Conservation (phyloP, 495 filamentous ascomycete genomes). For the Pseudevernia furfuracea region DNA sequence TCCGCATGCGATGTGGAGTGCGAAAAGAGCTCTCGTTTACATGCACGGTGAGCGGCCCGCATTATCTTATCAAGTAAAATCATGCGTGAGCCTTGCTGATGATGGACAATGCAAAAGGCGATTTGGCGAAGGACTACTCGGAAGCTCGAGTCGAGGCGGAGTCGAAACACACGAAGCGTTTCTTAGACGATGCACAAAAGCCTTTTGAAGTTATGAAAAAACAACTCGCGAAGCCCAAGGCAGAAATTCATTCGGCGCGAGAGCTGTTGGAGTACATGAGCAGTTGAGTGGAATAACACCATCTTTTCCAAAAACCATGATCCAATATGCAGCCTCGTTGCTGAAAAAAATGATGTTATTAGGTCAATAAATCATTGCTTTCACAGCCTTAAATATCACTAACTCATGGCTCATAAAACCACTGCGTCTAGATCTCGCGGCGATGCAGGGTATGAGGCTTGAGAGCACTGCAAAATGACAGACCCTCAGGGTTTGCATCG, state of each 20-base stretch:
- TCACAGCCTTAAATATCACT: too few species aligned
- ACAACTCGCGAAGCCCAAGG: background rate
- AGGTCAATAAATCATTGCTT: too few species aligned
- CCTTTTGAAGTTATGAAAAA: background rate
- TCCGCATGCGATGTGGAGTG: slow-evolving; percentile 52
- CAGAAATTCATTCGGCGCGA: background rate
- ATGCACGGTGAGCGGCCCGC: slow-evolving; percentile 41
- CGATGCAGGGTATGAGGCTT: too few species aligned
- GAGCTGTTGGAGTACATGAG: slow-evolving; percentile 7
- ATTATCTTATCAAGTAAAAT: background rate
- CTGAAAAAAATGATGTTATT: too few species aligned
- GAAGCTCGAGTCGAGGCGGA: background rate
- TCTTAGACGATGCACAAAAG: background rate
- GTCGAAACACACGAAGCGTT: background rate
- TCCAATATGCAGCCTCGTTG: background rate
- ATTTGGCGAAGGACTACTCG: slow-evolving; percentile 2
- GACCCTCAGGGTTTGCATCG: too few species aligned
- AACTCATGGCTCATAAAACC: too few species aligned
- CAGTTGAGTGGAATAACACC: background rate
- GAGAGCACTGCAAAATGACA: too few species aligned
- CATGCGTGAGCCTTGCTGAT: background rate
- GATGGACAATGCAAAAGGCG: background rate
- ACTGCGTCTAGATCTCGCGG: too few species aligned
- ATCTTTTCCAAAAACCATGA: background rate
- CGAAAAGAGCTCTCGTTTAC: slow-evolving; percentile 49